Conservation (phyloP, 2,329 filamentous ascomycete species). For the Sclerotinia spermophila region DNA sequence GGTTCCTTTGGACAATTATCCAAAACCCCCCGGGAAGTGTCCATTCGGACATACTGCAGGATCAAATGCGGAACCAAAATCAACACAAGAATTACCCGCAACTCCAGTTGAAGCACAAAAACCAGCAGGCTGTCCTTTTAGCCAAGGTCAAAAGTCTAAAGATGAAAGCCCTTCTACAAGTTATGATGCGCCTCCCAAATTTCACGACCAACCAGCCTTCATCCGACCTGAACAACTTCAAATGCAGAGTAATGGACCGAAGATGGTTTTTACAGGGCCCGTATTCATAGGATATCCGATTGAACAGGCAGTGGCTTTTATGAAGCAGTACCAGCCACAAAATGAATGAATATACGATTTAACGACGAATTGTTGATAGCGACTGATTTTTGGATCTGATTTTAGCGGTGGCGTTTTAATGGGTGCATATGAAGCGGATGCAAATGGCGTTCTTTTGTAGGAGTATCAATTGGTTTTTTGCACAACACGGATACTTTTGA, state of each 20-base stretch:
- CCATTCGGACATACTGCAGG: conserved; percentile 41
- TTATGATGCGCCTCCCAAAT: conserved; percentile 24
- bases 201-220: conserved; percentile 48
- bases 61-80: conserved; percentile 5
- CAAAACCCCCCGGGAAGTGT: conserved; percentile 27
- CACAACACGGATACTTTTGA: background rate
- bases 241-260: conserved; percentile 43
- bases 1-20: conserved; percentile 26
- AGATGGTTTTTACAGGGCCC: conserved; percentile 86
- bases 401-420: conserved; percentile 13
- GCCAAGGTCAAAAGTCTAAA: conserved; percentile 25
- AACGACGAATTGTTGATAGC: background rate
- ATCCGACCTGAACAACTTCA: conserved; percentile 44
- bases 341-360: conserved; percentile 14
- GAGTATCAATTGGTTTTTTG: background rate
- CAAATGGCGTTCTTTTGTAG: background rate
- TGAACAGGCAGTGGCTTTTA: conserved; percentile 73
- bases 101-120: conserved; percentile 12
- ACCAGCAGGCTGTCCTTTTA: conserved; percentile 50
- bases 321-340: conserved; percentile 48
- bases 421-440: background rate
- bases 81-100: background rate
- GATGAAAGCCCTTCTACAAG: conserved; percentile 15
- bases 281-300: conserved; percentile 90
- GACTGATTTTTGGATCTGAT: background rate